Evolutionary conservation across 2,329 filamentous ascomycete species (phyloP).

Genomic region (Capronia americana): DNA sequence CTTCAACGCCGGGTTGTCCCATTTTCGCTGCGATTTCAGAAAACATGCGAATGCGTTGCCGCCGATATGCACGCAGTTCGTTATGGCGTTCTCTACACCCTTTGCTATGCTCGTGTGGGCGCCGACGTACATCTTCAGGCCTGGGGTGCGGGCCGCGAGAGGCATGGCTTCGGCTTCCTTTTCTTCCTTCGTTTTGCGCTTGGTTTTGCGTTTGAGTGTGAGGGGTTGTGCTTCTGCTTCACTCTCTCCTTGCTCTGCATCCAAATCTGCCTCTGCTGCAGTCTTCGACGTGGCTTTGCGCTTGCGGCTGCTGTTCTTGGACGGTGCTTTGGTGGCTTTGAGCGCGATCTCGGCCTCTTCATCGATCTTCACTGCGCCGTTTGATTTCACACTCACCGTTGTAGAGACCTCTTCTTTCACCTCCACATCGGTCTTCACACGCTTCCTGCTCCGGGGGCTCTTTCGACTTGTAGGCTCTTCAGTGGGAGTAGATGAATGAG

Average conservation of each 20-base stretch:
- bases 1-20: conserved; percentile 80
- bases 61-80: conserved; percentile 77
- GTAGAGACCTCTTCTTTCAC: conserved; percentile 10
- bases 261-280: neutral
- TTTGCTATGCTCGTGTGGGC: conserved; percentile 91
- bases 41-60: conserved; percentile 95
- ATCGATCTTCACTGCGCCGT: conserved; percentile 19
- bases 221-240: conserved; percentile 12
- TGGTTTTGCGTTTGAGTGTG: conserved; percentile 42
- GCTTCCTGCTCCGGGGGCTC: conserved; percentile 12
- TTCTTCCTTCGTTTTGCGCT: conserved; percentile 64
- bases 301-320: neutral
- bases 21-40: conserved; percentile 95
- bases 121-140: conserved; percentile 82
- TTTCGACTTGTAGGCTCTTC: neutral
- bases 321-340: conserved; percentile 9
- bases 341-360: conserved; percentile 17
- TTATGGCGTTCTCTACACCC: conserved; percentile 89
- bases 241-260: conserved; percentile 20
- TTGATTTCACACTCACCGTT: neutral
- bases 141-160: conserved; percentile 71
- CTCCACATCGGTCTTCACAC: conserved; percentile 5
- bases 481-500: neutral
- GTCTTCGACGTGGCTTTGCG: conserved; percentile 7
- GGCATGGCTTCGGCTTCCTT: conserved; percentile 65